These are phyloP conservation scores for Teratosphaeria destructans DNA, from an alignment of 2,329 filamentous ascomycete species.

Conservation along the genomic window DNA sequence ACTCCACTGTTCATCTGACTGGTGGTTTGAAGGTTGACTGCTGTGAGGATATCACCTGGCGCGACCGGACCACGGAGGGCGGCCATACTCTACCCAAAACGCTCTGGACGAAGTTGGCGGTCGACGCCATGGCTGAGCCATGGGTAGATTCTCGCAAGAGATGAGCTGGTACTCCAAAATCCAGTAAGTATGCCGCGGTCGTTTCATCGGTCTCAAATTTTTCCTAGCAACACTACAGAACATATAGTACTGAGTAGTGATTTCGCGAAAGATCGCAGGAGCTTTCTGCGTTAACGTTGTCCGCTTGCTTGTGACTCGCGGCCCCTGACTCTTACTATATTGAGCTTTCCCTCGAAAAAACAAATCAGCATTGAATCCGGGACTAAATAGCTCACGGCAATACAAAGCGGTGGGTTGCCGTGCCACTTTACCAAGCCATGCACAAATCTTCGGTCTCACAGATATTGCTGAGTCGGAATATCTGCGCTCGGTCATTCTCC, in stretches of 20 bases:
- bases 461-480: too few relatives aligned
- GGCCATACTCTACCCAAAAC: not conserved
- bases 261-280: not conserved
- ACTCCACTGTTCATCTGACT: slow-evolving; percentile 5
- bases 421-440: too few relatives aligned
- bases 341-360: too few relatives aligned
- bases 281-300: not conserved
- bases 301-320: too few relatives aligned
- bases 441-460: too few relatives aligned
- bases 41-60: slow-evolving; percentile 6
- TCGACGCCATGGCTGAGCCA: slow-evolving; percentile 1
- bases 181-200: slow-evolving; percentile 2
- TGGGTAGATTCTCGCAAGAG: not conserved
- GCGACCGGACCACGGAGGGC: slow-evolving; percentile 4
- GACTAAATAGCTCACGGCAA: too few relatives aligned
- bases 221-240: too few relatives aligned
- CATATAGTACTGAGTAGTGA: not conserved
- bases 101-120: slow-evolving; percentile 1
- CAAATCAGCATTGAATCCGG: too few relatives aligned
- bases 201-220: not conserved
- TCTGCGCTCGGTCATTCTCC: too few relatives aligned
- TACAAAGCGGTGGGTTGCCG: too few relatives aligned
- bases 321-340: too few relatives aligned
- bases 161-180: not conserved
- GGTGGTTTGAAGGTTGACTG: slow-evolving; percentile 7